Base-by-base conservation (phyloP, 2,329 filamentous ascomycete genomes). In the Fusarium tricinctum region DNA sequence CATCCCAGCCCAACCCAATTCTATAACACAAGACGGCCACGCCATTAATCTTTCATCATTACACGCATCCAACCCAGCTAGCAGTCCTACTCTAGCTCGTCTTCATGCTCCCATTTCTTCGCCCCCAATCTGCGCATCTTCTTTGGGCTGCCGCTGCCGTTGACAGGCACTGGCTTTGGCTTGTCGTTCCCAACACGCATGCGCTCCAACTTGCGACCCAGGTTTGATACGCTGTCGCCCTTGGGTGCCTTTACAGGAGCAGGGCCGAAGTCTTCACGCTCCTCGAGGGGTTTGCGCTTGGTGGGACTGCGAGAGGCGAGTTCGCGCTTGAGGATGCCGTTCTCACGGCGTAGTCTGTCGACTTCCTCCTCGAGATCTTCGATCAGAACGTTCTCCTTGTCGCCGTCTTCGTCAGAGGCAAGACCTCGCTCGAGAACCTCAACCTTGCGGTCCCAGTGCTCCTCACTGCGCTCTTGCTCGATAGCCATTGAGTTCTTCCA, bases 371-470 rank as follows among this genome's bases (percentile, higher is more conserved):
- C 88, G 1, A 94, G 80, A 45, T 91, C 86, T 73, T 91, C 87
- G 8, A 89, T 81, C 3, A 87, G 77, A 3, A 86, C 79, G 44
- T 90, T 90, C 75, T 90, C 87, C 72, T 91, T 90, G 2, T 85
- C 83, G 32, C 83, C 85, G 51, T 90, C 73, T 72, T 84, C 81
- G 12, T 86, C 85, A 0, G 58, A 39, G 4, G 57, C 63, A 9
- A 87, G 78, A 4, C 84, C 79, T 3, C 84, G 81, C 76, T 88
- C 86, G 44, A 88, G 82, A 1, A 88, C 81, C 62, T 87, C 95
- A 9, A 97, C 86, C 81, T 99, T 99, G 69, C 88, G 88, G 77
- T 98, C 94, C 75, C 96, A 87, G 78, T 97, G 93, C 76, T 92
- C 92, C 63, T 97, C 93, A 52, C 89, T 89, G 44, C 89, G 87